phyloP scores from a whole-genome alignment of 305 asterid genomes.

The Solanum aculeatissimum region DNA sequence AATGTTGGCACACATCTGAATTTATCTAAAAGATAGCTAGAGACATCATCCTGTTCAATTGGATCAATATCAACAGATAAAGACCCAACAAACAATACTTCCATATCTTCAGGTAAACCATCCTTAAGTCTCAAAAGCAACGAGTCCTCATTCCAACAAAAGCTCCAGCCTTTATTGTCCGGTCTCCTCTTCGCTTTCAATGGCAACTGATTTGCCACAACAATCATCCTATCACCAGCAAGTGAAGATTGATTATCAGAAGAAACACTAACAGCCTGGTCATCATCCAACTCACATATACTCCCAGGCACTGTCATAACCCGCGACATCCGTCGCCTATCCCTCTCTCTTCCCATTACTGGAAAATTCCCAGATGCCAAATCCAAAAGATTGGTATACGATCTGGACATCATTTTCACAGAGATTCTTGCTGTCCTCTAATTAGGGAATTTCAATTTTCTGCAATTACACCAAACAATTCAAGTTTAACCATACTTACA shows the following conservation, averaged over 20 bases:
- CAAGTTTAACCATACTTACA: background rate
- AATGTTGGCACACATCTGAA: conserved; percentile 79
- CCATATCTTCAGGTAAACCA: conserved; percentile 96
- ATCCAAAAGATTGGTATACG: conserved; percentile 90
- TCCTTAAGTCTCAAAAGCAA: conserved; percentile 68
- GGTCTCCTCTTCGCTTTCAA: conserved; percentile 81
- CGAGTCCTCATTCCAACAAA: conserved; percentile 90
- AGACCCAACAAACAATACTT: conserved; percentile 75
- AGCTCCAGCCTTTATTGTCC: conserved; percentile 89
- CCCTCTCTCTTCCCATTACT: conserved; percentile 72
- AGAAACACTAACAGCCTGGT: conserved; percentile 61
- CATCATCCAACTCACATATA: conserved; percentile 86
- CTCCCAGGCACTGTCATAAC: conserved; percentile 96
- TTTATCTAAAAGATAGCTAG: conserved; percentile 65
- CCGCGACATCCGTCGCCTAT: conserved; percentile 56
- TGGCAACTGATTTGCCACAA: conserved; percentile 84
- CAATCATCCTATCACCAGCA: conserved; percentile 74
- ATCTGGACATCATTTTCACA: conserved; percentile 87
- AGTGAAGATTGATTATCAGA: conserved; percentile 82
- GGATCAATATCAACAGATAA: conserved; percentile 86
- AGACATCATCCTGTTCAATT: conserved; percentile 92
- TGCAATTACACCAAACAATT: conserved; percentile 16
- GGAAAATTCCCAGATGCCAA: conserved; percentile 96
- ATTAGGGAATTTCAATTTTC: conserved; percentile 13
- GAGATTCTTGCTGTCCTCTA: conserved; percentile 16